phyloP scores from a whole-genome alignment of 768 basidiomycete species.

The Porphyrellus cyaneotinctus region DNA sequence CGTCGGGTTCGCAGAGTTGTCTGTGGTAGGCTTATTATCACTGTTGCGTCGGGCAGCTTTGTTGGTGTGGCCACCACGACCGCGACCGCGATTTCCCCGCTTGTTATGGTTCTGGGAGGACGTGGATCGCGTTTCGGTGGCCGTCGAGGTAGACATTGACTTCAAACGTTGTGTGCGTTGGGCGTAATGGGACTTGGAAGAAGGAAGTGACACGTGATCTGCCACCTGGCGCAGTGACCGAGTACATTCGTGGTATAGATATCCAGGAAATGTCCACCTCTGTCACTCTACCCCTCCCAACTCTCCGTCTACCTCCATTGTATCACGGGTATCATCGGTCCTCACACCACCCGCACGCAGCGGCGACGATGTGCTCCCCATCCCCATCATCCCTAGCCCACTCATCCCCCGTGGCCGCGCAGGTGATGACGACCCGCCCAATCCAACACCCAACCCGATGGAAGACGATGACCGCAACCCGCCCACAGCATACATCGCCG shows the following conservation, averaged over 20 bases:
- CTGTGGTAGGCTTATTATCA: slow-evolving; percentile 1
- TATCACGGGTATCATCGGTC: background rate
- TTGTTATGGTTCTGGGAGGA: slow-evolving; percentile 1
- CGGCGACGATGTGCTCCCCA: slow-evolving; percentile 1
- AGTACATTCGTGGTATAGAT: background rate
- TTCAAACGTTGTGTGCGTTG: no score
- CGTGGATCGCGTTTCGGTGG: slow-evolving; percentile 11
- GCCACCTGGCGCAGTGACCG: background rate
- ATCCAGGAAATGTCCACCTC: background rate
- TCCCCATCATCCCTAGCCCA: background rate
- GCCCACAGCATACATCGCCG: slow-evolving; percentile 63
- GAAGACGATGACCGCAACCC: slow-evolving; percentile 44
- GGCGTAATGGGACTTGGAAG: background rate
- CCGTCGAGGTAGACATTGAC: slow-evolving; percentile 19
- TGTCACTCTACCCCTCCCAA: slow-evolving; percentile 22
- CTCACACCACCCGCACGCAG: background rate
- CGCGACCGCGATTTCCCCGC: slow-evolving; percentile 21
- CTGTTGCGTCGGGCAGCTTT: slow-evolving; percentile 1
- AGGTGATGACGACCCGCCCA: slow-evolving; percentile 14
- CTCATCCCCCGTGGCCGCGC: slow-evolving; percentile 1
- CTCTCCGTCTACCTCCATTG: slow-evolving; percentile 1
- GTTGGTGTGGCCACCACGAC: slow-evolving; percentile 13
- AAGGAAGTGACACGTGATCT: background rate
- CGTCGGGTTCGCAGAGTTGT: background rate
- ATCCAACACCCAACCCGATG: slow-evolving; percentile 24